These are phyloP conservation scores for Pistacia atlantica DNA, from an alignment of 345 rosid species.

Conservation along the genomic window DNA sequence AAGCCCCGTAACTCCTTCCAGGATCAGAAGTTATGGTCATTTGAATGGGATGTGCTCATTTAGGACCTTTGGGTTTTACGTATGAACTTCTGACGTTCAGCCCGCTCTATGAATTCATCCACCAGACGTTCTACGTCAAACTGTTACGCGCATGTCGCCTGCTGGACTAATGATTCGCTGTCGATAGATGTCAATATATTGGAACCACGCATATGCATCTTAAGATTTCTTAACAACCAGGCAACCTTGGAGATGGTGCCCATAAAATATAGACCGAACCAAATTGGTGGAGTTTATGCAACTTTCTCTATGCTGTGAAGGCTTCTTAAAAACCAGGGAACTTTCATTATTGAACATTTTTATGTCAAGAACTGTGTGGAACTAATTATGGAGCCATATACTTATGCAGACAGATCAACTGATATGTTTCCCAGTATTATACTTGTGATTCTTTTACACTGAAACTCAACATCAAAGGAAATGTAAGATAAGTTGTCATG, in stretches of 20 bases:
- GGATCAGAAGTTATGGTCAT: too few relatives aligned
- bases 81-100: too few relatives aligned
- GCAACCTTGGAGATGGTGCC: not conserved
- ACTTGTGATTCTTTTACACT: not conserved
- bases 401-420: not conserved
- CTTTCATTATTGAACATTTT: not conserved
- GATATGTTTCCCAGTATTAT: not conserved
- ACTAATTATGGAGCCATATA: not conserved
- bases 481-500: not conserved
- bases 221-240: too few relatives aligned
- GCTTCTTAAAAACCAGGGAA: conserved; percentile 7
- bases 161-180: conserved; percentile 36
- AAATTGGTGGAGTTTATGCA: not conserved
- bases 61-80: too few relatives aligned
- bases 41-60: too few relatives aligned
- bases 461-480: not conserved
- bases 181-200: conserved; percentile 36
- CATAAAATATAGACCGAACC: not conserved
- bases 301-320: not conserved
- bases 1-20: too few relatives aligned
- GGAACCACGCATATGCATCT: conserved; percentile 39
- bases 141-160: conserved; percentile 29
- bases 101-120: too few relatives aligned
- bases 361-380: not conserved
- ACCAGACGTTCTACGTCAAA: too few relatives aligned